phyloP scores from a whole-genome alignment of 148 eudicot genomes.

The Vaccinium corymbosum region DNA sequence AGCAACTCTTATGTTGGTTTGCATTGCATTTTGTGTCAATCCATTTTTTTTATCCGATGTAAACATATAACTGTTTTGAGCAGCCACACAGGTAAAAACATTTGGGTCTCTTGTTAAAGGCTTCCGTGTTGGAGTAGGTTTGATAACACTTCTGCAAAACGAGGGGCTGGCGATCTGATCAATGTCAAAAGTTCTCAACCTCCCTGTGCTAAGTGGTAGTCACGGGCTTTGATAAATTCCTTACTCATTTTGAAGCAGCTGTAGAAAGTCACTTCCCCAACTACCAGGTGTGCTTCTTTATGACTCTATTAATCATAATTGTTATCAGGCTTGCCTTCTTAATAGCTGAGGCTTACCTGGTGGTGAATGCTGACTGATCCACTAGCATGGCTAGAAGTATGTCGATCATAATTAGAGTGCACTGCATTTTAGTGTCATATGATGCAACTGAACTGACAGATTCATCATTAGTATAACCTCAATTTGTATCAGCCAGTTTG shows the following conservation, averaged over 20 bases:
- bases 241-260: slow-evolving; percentile 85
- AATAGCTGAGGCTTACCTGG: not conserved
- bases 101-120: slow-evolving; percentile 89
- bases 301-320: not conserved
- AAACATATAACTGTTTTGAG: not conserved
- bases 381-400: not conserved
- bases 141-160: slow-evolving; percentile 50
- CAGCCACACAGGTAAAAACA: slow-evolving; percentile 58
- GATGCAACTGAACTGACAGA: not conserved
- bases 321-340: not conserved
- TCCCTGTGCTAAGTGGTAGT: slow-evolving; percentile 61
- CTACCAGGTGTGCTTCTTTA: slow-evolving; percentile 55
- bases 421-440: not conserved
- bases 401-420: not conserved
- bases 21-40: not conserved
- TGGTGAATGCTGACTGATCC: slow-evolving; percentile 2
- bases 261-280: slow-evolving; percentile 87
- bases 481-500: not conserved
- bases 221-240: slow-evolving; percentile 74
- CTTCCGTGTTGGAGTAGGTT: slow-evolving; percentile 61
- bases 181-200: slow-evolving; percentile 47
- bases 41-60: not conserved
- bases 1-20: not conserved
- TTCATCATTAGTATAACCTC: no score
- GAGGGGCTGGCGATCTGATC: slow-evolving; percentile 40